Evolutionary conservation across 2,329 filamentous ascomycete species (phyloP).

Genomic region (Epichloe glyceriae): DNA sequence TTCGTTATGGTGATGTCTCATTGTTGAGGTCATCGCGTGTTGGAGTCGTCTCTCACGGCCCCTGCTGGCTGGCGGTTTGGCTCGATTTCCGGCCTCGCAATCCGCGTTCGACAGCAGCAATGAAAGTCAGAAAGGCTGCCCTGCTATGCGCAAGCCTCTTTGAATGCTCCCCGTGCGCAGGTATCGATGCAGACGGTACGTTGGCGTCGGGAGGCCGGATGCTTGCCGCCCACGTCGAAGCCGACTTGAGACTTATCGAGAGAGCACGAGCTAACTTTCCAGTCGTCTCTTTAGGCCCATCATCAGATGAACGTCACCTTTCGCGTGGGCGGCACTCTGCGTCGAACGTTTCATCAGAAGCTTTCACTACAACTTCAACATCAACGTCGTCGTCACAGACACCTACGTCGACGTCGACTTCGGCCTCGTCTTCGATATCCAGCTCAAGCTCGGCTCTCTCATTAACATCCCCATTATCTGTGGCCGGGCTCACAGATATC

Average conservation of each 20-base stretch:
- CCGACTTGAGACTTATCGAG: not conserved
- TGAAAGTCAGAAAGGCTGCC: constrained; percentile 9
- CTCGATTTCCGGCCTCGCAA: not conserved
- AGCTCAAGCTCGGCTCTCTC: not conserved
- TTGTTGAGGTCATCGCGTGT: not conserved
- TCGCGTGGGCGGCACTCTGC: not conserved
- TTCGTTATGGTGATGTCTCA: constrained; percentile 1
- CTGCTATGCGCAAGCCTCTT: constrained; percentile 10
- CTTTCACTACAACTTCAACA: not conserved
- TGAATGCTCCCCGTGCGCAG: constrained; percentile 6
- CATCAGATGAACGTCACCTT: not conserved
- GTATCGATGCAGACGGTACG: constrained; percentile 6
- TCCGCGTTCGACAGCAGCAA: constrained; percentile 1
- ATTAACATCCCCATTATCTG: not conserved
- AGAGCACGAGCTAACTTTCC: not conserved
- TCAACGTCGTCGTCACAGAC: not conserved
- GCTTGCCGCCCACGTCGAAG: not conserved
- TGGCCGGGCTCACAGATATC: not conserved
- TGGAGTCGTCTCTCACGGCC: not conserved
- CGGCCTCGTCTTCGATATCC: not conserved
- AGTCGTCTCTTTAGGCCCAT: not conserved
- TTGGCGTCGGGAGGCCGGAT: not conserved
- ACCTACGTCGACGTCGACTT: not conserved
- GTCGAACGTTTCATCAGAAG: not conserved
- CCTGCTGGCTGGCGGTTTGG: not conserved